Evolutionary conservation across 2,329 filamentous ascomycete genomes (phyloP).

Genomic region (Nigrograna mackinnonii): DNA sequence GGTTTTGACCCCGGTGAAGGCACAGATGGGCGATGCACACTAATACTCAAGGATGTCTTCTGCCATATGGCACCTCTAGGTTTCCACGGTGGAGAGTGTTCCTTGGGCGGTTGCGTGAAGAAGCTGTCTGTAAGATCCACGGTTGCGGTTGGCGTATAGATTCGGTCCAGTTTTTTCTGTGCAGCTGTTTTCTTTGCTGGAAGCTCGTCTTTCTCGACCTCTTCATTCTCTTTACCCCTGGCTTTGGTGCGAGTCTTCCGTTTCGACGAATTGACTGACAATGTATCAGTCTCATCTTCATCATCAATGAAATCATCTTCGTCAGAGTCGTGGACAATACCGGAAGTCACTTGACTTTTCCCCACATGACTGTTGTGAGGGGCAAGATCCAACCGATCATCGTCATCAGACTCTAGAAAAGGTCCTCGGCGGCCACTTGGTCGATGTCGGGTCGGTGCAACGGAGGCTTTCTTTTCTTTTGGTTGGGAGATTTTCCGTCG

Average conservation of each 20-base stretch:
- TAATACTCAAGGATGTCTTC: conserved; percentile 35
- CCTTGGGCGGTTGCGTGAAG: conserved; percentile 48
- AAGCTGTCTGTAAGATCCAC: conserved; percentile 46
- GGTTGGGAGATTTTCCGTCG: conserved; percentile 31
- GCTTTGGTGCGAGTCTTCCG: conserved; percentile 8
- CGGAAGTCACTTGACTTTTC: too few relatives aligned
- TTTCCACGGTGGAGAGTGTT: conserved; percentile 46
- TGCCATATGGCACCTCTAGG: conserved; percentile 54
- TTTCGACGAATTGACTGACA: too few relatives aligned
- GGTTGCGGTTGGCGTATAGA: conserved; percentile 46
- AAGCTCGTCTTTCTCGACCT: conserved; percentile 17
- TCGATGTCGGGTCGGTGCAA: conserved; percentile 22
- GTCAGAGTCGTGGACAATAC: too few relatives aligned
- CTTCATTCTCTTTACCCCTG: conserved; percentile 1
- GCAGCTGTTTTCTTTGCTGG: conserved; percentile 25
- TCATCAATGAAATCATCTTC: conserved; percentile 6
- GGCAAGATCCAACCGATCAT: too few relatives aligned
- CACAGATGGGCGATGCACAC: conserved; percentile 26
- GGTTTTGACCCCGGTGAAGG: conserved; percentile 10
- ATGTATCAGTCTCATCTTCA: neutral
- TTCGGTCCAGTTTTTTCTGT: conserved; percentile 44
- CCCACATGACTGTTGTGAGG: too few relatives aligned
- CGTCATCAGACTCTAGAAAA: conserved; percentile 1
- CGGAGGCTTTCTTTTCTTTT: conserved; percentile 24
- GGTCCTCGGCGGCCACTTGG: conserved; percentile 4